Percentiles rank a stretch among this genome's conserved stretches.
Conservation (phyloP, 768 basidiomycete genomes). For the Kwoniella botswanensis region DNA sequence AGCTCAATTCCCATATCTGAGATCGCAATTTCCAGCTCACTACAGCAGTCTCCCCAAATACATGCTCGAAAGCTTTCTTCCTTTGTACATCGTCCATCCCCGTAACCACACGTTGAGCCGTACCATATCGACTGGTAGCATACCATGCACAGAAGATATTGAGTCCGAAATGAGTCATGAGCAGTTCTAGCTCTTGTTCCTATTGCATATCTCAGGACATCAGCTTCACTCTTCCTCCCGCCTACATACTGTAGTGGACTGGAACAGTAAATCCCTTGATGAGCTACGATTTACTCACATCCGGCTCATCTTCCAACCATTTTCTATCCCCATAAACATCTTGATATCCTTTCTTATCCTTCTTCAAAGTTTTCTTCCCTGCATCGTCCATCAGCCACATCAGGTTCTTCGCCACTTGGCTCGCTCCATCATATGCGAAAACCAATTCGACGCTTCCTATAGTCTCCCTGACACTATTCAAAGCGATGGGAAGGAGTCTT, state of each 20-base stretch:
- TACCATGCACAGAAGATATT: conserved; percentile 30
- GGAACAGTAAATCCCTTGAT: background rate
- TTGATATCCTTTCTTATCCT: background rate
- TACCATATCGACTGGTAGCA: conserved; percentile 4
- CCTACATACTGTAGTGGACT: background rate
- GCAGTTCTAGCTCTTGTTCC: conserved; percentile 1
- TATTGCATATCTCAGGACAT: background rate
- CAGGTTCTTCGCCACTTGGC: conserved; percentile 10
- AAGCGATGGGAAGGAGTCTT: background rate
- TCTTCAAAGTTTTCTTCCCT: background rate
- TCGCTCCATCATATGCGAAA: conserved; percentile 16
- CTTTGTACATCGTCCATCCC: conserved; percentile 10
- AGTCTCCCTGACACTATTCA: background rate
- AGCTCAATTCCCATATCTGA: background rate
- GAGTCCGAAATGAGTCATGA: conserved; percentile 13
- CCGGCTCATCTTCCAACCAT: conserved; percentile 9
- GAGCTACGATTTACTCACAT: background rate
- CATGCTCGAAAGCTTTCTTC: conserved; percentile 10
- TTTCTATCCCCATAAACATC: conserved; percentile 7
- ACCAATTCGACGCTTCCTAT: conserved; percentile 9
- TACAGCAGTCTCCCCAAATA: conserved; percentile 16
- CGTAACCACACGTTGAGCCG: background rate
- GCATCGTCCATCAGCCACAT: conserved; percentile 2
- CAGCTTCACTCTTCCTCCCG: background rate
- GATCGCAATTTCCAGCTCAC: background rate